Evolutionary conservation across 2,329 filamentous ascomycete genomes (phyloP).

Genomic region (Exophiala lecanii-corni): DNA sequence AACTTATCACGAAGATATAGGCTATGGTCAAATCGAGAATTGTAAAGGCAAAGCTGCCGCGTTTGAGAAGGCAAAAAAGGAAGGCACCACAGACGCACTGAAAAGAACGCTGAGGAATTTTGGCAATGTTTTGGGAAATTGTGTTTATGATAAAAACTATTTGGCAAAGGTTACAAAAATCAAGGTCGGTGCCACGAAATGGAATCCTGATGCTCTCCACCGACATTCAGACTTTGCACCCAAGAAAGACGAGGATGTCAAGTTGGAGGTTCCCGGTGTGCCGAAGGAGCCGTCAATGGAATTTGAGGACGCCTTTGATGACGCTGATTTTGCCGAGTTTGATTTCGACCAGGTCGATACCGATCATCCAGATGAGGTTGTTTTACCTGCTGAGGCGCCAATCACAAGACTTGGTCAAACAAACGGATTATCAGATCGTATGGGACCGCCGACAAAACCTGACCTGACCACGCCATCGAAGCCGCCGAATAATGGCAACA

Average conservation of each 20-base stretch:
- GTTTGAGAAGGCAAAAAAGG: slow-evolving; percentile 98
- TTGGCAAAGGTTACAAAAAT: slow-evolving; percentile 84
- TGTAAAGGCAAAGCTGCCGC: slow-evolving; percentile 90
- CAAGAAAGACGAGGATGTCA: slow-evolving; percentile 48
- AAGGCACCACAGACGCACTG: slow-evolving; percentile 89
- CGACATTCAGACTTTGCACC: slow-evolving; percentile 69
- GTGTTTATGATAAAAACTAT: slow-evolving; percentile 95
- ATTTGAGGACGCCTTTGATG: slow-evolving; percentile 33
- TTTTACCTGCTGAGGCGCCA: slow-evolving; percentile 43
- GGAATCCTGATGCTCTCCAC: slow-evolving; percentile 74
- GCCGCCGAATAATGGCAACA: slow-evolving; percentile 8
- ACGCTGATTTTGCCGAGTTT: slow-evolving; percentile 66
- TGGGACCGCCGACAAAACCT: slow-evolving; percentile 6
- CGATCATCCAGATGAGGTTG: slow-evolving; percentile 72
- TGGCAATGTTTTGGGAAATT: slow-evolving; percentile 96
- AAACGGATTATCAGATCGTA: slow-evolving; percentile 15
- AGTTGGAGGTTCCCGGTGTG: slow-evolving; percentile 25
- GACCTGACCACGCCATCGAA: slow-evolving; percentile 22
- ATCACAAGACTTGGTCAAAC: slow-evolving; percentile 17
- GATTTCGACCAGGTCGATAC: slow-evolving; percentile 68
- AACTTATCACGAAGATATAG: slow-evolving; percentile 96
- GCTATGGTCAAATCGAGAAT: slow-evolving; percentile 95
- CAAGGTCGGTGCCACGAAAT: slow-evolving; percentile 72
- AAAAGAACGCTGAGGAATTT: slow-evolving; percentile 88
- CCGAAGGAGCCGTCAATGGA: slow-evolving; percentile 11